These are phyloP conservation scores for Albugo candida DNA, from an alignment of 352 stramenopile species.

Conservation along the genomic window DNA sequence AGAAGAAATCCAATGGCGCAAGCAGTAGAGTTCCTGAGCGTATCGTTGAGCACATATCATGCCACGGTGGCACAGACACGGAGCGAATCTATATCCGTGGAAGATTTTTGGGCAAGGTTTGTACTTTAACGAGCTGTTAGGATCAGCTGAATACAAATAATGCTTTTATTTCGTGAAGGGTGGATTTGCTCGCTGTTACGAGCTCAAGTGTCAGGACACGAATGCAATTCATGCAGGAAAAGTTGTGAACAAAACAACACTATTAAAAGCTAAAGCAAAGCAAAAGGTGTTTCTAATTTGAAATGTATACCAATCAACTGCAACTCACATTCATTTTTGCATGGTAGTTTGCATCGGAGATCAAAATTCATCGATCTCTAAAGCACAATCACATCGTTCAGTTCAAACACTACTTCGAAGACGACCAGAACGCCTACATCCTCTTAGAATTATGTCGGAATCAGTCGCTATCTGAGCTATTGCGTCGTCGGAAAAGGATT, in stretches of 20 bases:
- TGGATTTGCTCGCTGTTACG: slow-evolving; percentile 96
- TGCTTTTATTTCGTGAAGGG: slow-evolving; percentile 36
- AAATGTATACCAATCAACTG: neutral
- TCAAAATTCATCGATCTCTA: slow-evolving; percentile 96
- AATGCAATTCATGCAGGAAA: slow-evolving; percentile 92
- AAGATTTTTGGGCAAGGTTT: slow-evolving; percentile 86
- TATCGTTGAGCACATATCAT: slow-evolving; percentile 44
- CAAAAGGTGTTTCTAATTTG: slow-evolving; percentile 76
- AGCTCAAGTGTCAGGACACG: slow-evolving; percentile 85
- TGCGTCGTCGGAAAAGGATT: slow-evolving; percentile 87
- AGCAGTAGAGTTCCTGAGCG: slow-evolving; percentile 23
- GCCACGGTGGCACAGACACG: slow-evolving; percentile 28
- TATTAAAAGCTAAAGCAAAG: slow-evolving; percentile 90
- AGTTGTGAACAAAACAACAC: slow-evolving; percentile 93
- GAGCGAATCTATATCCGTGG: slow-evolving; percentile 79
- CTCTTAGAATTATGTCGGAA: slow-evolving; percentile 95
- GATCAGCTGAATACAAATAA: neutral
- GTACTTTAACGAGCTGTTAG: neutral
- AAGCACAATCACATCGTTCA: slow-evolving; percentile 89
- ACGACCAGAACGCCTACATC: slow-evolving; percentile 94
- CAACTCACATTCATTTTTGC: slow-evolving; percentile 6
- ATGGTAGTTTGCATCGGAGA: slow-evolving; percentile 83
- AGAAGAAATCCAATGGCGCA: slow-evolving; percentile 20
- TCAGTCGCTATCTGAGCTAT: slow-evolving; percentile 89
- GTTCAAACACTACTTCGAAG: slow-evolving; percentile 98